Evolutionary conservation across 2,329 filamentous ascomycete species (phyloP), one percentile per base, ranked within the genome.

Genomic region (Stachybotrys echinatus): DNA sequence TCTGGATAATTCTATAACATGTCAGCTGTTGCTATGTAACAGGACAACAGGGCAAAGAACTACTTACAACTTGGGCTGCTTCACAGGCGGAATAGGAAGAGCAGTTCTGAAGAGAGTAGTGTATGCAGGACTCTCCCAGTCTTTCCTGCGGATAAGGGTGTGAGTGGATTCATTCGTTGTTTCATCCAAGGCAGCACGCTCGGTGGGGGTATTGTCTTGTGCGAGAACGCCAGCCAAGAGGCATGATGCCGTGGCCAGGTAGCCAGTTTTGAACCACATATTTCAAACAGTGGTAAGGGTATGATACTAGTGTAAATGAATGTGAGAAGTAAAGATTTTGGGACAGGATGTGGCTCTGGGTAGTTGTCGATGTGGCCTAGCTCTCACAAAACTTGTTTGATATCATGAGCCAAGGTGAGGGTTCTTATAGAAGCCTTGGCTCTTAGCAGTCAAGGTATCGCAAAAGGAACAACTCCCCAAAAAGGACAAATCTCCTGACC

Each of bases 1-100:
- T 70, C 31, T 55, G 63, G 46, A 72, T 60, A 19, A 60, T 56
- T 54, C 61, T 66, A 22, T 10, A n/a, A 3, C 6, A 27, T n/a
- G 22, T 45, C 8, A 45, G 42, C 19, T n/a, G 6, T 18, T 7
- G 14, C 22, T 5, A 22, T 43, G 2, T 7, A 6, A 45, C 12
- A 12, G 23, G 4, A 27, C 23, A 23, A 6, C 3, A 22, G 6
- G 12, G 20, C n/a, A 23, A 23, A 23, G 40, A n/a, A 14, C 12
- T n/a, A 27, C 19, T 5, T 46, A 34, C 44, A 31, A 20, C 27
- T 46, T 46, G 6, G 44, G 44, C 23, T 46, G 44, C 23, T 46
- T 46, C 10, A 46, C 44, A 5, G 44, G 44, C n/a, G 44, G 44
- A 14, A 46, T 46, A 14, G 44, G 44, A 12, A 46, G 19, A 20